A percentile compares a stretch with the other conserved stretches of the same genome.
These are phyloP conservation scores for Pleurotus cornucopiae DNA, from an alignment of 768 basidiomycete genomes.

Conservation along the genomic window DNA sequence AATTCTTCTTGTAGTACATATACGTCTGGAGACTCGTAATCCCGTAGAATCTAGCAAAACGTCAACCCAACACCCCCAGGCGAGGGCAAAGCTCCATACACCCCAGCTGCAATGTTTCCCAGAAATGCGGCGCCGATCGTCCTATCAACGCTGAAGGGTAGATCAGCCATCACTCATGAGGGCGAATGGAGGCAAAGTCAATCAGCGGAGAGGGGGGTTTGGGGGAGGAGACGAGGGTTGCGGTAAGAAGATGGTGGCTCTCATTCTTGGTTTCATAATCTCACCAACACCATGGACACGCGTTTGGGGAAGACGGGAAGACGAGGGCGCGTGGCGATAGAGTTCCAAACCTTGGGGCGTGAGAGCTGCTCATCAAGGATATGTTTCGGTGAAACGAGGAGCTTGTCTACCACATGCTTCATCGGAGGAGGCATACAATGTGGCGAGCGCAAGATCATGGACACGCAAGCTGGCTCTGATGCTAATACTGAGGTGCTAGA, in stretches of 20 bases:
- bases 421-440: too few species aligned
- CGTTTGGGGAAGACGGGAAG: not conserved
- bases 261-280: not conserved
- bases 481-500: too few species aligned
- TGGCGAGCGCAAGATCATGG: too few species aligned
- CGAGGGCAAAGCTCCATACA: constrained; percentile 22
- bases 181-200: not conserved
- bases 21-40: constrained; percentile 36
- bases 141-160: not conserved
- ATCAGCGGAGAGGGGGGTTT: not conserved
- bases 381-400: too few species aligned
- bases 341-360: too few species aligned
- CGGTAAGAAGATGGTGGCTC: too few species aligned
- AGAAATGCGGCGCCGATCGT: constrained; percentile 31
- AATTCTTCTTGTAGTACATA: constrained; percentile 30
- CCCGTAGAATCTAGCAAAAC: constrained; percentile 26
- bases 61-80: not conserved
- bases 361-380: too few species aligned
- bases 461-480: too few species aligned
- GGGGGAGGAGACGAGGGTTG: too few species aligned
- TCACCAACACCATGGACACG: not conserved
- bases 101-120: constrained; percentile 34
- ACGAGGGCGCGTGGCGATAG: not conserved
- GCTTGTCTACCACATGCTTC: too few species aligned
- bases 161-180: not conserved